Evolutionary conservation across 2,329 filamentous ascomycete species (phyloP), one percentile per base, ranked within the genome.

Genomic region (Tolypocladium album): DNA sequence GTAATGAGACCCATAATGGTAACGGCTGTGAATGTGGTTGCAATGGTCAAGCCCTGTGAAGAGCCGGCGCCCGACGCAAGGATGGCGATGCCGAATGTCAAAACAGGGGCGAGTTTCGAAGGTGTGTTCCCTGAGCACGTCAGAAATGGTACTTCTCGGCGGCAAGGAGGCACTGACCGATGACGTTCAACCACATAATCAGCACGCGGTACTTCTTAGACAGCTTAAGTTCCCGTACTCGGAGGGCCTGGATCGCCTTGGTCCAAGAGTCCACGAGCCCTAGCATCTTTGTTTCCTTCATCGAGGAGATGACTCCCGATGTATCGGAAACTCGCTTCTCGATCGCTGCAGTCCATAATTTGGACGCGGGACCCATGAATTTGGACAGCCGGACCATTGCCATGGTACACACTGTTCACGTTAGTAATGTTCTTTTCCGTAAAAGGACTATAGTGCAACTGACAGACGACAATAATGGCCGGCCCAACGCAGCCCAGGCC

Each of bases 401-500:
- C 12, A 62, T 3, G 3, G 61, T 59, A 42, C 59, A 65, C 4
- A 59, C 64, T 66, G 15, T 43, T 27, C 3, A 27, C 9, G 52
- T 57, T 13, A 42, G 55, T 24, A 11, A 39, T 15, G 31, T 2
- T 15, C 4, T 12, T 17, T n/a, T 5, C 4, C 15, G 9, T 20
- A 9, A 34, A 9, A 34, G 24, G 22, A 61, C 45, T 2, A 13
- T 20, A 13, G 47, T 6, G 20, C 8, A 40, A 57, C 64, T 59
- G 47, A 66, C 65, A 55, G 12, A 64, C 40, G 11, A 62, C 59
- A 0, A 79, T 70, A 0, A 72, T 72, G 13, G 80, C 71, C 0
- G 79, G 79, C 0, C 76, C 75, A 0, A 75, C 66, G 47, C 76
- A 80, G 0, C 77, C 78, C 1, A 72, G 67, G 0, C 79, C 78